These are phyloP conservation scores for Groenewaldozyma auringiensis DNA, from an alignment of 1,139 yeast genomes.

Conservation along the genomic window DNA sequence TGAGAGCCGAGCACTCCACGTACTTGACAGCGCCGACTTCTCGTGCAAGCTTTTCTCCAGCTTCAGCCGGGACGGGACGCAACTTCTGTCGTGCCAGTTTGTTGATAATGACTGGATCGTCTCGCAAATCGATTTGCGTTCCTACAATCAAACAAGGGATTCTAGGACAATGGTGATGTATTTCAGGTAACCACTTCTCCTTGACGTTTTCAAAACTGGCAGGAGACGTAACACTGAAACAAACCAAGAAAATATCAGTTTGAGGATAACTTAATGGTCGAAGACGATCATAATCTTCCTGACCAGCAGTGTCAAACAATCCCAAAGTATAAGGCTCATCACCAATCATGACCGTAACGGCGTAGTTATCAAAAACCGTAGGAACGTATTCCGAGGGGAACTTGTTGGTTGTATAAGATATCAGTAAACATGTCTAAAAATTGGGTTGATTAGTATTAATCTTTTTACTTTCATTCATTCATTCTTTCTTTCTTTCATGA, in stretches of 20 bases:
- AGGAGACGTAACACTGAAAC: constrained; percentile 92
- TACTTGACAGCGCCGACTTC: constrained; percentile 93
- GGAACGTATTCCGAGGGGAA: constrained; percentile 95
- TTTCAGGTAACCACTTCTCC: constrained; percentile 98
- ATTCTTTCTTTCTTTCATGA: not conserved
- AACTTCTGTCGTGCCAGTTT: constrained; percentile 86
- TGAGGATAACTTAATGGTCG: constrained; percentile 96
- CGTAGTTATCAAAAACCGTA: constrained; percentile 92
- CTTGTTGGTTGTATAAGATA: constrained; percentile 86
- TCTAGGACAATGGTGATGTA: constrained; percentile 96
- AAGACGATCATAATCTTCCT: constrained; percentile 95
- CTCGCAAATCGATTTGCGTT: constrained; percentile 90
- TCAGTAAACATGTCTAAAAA: constrained; percentile 66
- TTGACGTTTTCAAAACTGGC: constrained; percentile 97
- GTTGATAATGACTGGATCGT: constrained; percentile 83
- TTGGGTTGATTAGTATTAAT: not conserved
- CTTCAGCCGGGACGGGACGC: constrained; percentile 75
- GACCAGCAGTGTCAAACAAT: constrained; percentile 96
- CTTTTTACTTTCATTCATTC: not conserved
- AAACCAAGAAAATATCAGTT: constrained; percentile 90
- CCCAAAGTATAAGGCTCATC: constrained; percentile 97
- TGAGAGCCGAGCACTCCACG: constrained; percentile 96
- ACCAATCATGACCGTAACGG: constrained; percentile 97
- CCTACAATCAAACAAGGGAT: constrained; percentile 96
- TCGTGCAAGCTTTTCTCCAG: constrained; percentile 88